These are phyloP conservation scores for Xylaria sp. DNA, from an alignment of 2,329 filamentous ascomycete species.

Conservation along the genomic window DNA sequence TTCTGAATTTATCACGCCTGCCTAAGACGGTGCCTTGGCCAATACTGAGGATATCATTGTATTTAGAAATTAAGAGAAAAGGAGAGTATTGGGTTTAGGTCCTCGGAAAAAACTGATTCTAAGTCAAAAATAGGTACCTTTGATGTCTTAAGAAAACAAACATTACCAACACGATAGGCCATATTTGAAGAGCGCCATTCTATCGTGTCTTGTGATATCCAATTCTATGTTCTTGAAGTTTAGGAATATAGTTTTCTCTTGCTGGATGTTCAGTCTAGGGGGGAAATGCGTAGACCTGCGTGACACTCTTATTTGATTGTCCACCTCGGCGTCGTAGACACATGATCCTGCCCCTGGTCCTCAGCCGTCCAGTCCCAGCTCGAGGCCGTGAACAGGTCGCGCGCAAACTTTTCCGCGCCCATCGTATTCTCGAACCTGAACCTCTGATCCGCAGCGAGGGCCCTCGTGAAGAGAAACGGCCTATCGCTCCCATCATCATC, in stretches of 20 bases:
- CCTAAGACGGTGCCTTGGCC: slow-evolving; percentile 4
- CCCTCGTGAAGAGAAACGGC: slow-evolving; percentile 62
- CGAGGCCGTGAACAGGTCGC: slow-evolving; percentile 64
- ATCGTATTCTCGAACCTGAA: slow-evolving; percentile 61
- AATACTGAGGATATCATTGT: neutral
- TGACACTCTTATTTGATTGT: slow-evolving; percentile 32
- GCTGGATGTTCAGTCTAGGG: neutral
- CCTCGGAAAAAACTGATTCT: neutral
- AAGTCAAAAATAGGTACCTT: neutral
- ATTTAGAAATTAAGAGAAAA: neutral
- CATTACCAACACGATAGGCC: neutral
- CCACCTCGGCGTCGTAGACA: slow-evolving; percentile 44
- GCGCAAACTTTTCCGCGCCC: slow-evolving; percentile 62
- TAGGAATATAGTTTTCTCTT: neutral
- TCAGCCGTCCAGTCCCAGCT: slow-evolving; percentile 71
- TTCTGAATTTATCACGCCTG: slow-evolving; percentile 22
- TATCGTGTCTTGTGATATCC: neutral
- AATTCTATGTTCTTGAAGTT: neutral
- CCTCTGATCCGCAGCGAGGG: slow-evolving; percentile 61
- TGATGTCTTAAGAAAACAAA: neutral
- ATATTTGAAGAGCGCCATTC: neutral
- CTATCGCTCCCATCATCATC: slow-evolving; percentile 29
- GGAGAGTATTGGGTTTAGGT: no score
- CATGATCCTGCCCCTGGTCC: slow-evolving; percentile 43
- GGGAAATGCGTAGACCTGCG: neutral